These are phyloP conservation scores for Bondarzewia mesenterica DNA, from an alignment of 1,284 basidiomycete species.

Conservation along the genomic window DNA sequence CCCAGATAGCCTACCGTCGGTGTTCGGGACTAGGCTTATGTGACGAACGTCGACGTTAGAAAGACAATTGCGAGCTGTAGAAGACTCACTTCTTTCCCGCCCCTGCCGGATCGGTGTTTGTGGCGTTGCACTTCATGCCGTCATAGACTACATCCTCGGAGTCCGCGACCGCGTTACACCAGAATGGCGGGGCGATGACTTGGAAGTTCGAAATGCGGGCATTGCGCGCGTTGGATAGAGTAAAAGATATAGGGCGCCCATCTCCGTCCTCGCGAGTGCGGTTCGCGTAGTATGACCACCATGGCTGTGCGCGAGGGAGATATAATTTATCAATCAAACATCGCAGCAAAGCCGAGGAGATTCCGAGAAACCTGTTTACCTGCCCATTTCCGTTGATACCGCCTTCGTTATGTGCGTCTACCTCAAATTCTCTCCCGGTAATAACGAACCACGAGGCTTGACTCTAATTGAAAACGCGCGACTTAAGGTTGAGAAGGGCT, in stretches of 20 bases:
- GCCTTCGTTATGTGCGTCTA: background rate
- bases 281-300: constrained; percentile 42
- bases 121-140: constrained; percentile 55
- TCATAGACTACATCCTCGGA: constrained; percentile 49
- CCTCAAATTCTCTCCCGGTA: background rate
- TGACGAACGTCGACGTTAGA: constrained; percentile 4
- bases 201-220: constrained; percentile 43
- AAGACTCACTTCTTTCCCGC: constrained; percentile 40
- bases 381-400: background rate
- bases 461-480: background rate
- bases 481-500: background rate
- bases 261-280: constrained; percentile 44
- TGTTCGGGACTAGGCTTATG: constrained; percentile 53
- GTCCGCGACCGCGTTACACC: constrained; percentile 53
- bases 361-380: background rate
- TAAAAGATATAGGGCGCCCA: constrained; percentile 55
- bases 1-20: constrained; percentile 35
- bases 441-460: background rate
- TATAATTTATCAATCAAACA: background rate
- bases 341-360: background rate
- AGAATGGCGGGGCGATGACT: constrained; percentile 56
- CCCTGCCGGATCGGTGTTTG: constrained; percentile 44
- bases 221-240: constrained; percentile 40
- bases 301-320: constrained; percentile 22
- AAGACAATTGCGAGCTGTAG: background rate